These are phyloP conservation scores for Tylopilus balloui DNA, from an alignment of 768 basidiomycete species.

Conservation along the genomic window DNA sequence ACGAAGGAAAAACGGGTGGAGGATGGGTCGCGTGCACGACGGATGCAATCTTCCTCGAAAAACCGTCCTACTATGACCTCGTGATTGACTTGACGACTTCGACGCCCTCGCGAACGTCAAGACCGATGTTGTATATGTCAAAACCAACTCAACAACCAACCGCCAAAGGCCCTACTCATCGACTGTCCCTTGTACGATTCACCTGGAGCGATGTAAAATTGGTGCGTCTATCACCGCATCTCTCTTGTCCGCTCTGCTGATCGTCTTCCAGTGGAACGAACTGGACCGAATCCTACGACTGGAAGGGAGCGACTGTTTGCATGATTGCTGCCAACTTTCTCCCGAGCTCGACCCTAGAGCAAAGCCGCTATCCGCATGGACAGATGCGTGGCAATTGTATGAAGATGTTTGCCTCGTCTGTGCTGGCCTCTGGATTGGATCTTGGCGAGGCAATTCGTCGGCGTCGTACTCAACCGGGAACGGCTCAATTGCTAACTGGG, in stretches of 20 bases:
- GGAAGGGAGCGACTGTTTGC: constrained; percentile 34
- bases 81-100: constrained; percentile 75
- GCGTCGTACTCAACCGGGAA: constrained; percentile 47
- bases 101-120: constrained; percentile 52
- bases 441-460: constrained; percentile 48
- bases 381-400: constrained; percentile 76
- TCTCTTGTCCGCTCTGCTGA: neutral
- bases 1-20: constrained; percentile 52
- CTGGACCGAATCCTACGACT: constrained; percentile 64
- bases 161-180: constrained; percentile 43
- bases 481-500: constrained; percentile 49
- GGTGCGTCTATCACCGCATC: constrained; percentile 34
- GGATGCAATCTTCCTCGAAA: constrained; percentile 80
- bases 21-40: constrained; percentile 90
- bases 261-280: constrained; percentile 60
- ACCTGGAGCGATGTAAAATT: constrained; percentile 82
- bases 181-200: constrained; percentile 62
- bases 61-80: constrained; percentile 73
- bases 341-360: constrained; percentile 31
- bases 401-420: constrained; percentile 83
- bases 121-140: constrained; percentile 64
- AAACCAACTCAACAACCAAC: constrained; percentile 39
- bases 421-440: constrained; percentile 77
- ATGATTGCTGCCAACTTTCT: constrained; percentile 34
- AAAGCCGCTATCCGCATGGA: constrained; percentile 50